Evolutionary conservation across 1,284 basidiomycete genomes (phyloP).

Genomic region (Lentinula novae-zelandiae): DNA sequence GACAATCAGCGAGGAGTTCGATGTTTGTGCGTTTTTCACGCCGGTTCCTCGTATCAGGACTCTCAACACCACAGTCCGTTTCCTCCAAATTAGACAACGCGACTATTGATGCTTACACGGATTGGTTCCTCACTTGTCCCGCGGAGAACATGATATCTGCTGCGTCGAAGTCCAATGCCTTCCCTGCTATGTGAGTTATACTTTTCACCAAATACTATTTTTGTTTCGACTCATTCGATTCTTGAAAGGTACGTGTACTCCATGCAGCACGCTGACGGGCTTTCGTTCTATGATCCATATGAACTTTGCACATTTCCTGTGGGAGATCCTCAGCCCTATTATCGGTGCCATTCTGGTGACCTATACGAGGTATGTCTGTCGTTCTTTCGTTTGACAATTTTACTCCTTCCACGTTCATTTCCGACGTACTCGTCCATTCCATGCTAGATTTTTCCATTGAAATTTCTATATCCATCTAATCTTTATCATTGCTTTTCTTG

Average conservation of each 20-base stretch:
- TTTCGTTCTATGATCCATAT: slow-evolving; percentile 12
- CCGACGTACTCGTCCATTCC: background rate
- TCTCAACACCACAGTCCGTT: background rate
- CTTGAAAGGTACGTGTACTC: slow-evolving; percentile 9
- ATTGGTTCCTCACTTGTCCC: slow-evolving; percentile 9
- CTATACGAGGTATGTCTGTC: slow-evolving; percentile 9
- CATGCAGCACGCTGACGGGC: slow-evolving; percentile 13
- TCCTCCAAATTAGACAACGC: slow-evolving; percentile 8
- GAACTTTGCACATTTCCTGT: slow-evolving; percentile 15
- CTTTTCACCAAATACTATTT: background rate
- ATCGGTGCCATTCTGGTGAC: slow-evolving; percentile 15
- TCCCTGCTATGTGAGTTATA: slow-evolving; percentile 12
- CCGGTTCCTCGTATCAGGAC: background rate
- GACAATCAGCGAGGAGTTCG: slow-evolving; percentile 14
- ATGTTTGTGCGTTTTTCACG: slow-evolving; percentile 6
- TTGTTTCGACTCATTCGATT: no score
- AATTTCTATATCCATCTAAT: background rate
- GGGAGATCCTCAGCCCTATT: slow-evolving; percentile 13
- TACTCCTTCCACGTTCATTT: slow-evolving; percentile 1
- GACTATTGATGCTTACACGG: slow-evolving; percentile 7
- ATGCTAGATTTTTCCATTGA: no score
- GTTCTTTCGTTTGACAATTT: background rate
- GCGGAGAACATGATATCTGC: slow-evolving; percentile 11
- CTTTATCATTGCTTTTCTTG: background rate
- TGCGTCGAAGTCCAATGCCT: slow-evolving; percentile 7